These are phyloP conservation scores for Neurospora sp. DNA, from an alignment of 2,329 filamentous ascomycete species.

Conservation along the genomic window DNA sequence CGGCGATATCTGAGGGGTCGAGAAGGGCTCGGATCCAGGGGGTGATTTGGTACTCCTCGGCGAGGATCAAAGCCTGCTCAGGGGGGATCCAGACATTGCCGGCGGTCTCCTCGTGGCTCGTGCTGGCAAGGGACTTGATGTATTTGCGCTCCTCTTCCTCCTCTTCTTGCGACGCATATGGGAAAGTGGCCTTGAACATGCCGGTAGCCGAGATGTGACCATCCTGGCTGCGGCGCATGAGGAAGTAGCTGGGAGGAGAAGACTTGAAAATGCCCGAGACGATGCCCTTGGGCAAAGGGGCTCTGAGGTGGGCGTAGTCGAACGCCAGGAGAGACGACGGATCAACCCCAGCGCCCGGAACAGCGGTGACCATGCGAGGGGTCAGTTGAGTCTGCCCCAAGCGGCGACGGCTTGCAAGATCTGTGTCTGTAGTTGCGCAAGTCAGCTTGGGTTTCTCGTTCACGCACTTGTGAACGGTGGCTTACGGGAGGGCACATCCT, in stretches of 20 bases:
- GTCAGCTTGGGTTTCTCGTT: background rate
- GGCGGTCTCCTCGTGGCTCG: constrained; percentile 84
- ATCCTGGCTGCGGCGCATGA: constrained; percentile 85
- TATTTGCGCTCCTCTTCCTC: constrained; percentile 71
- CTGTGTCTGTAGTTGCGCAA: constrained; percentile 43
- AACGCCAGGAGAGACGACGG: constrained; percentile 70
- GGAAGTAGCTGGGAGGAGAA: constrained; percentile 85
- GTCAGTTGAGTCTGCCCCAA: constrained; percentile 87
- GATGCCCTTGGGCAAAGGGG: constrained; percentile 84
- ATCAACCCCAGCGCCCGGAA: constrained; percentile 59
- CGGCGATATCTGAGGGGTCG: constrained; percentile 72
- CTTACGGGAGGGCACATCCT: constrained; percentile 55
- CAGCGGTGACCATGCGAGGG: constrained; percentile 64
- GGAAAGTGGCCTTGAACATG: constrained; percentile 88
- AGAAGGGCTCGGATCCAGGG: constrained; percentile 89
- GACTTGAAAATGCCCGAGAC: constrained; percentile 87
- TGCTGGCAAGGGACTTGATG: constrained; percentile 73
- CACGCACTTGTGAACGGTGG: background rate
- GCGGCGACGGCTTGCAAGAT: constrained; percentile 74
- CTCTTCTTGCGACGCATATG: constrained; percentile 62
- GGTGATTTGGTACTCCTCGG: constrained; percentile 76
- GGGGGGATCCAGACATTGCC: constrained; percentile 96
- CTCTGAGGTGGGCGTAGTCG: constrained; percentile 92
- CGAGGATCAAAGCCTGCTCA: constrained; percentile 67
- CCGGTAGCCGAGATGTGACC: constrained; percentile 78